Percentiles rank a stretch among this genome's conserved stretches.
phyloP scores from a whole-genome alignment of 768 basidiomycete genomes.

The Collybia sp. region DNA sequence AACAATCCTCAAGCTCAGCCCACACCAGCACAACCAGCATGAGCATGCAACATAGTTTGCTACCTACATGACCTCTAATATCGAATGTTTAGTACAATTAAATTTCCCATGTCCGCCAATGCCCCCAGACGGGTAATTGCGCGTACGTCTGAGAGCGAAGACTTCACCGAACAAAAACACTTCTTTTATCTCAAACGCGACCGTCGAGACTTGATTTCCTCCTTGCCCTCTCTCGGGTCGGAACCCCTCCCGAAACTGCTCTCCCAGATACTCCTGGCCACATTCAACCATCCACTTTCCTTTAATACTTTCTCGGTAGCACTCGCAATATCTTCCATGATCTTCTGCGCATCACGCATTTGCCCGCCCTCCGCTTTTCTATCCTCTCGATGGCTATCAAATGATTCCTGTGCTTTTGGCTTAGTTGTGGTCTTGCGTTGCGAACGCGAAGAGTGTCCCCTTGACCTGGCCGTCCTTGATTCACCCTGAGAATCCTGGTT shows the following conservation, averaged over 20 bases:
- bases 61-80: no score
- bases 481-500: constrained; percentile 22
- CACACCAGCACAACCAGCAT: constrained; percentile 14
- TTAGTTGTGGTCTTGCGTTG: constrained; percentile 14
- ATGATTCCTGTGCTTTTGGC: constrained; percentile 64
- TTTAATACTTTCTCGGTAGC: constrained; percentile 17
- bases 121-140: no score
- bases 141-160: no score
- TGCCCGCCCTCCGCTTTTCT: constrained; percentile 19
- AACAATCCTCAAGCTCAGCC: constrained; percentile 28
- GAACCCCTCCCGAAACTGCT: background rate
- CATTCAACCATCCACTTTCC: constrained; percentile 28
- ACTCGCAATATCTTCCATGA: constrained; percentile 40
- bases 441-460: constrained; percentile 13
- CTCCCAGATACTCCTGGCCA: constrained; percentile 17
- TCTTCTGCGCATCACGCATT: constrained; percentile 32
- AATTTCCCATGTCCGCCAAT: no score
- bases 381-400: constrained; percentile 51
- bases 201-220: no score
- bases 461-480: constrained; percentile 15
- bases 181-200: background rate
- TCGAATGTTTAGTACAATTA: no score
- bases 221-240: no score
- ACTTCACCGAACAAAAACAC: background rate
- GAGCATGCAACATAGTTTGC: no score